Conservation (phyloP, 73 alveolate species). For the Paramecium pentaurelia region DNA sequence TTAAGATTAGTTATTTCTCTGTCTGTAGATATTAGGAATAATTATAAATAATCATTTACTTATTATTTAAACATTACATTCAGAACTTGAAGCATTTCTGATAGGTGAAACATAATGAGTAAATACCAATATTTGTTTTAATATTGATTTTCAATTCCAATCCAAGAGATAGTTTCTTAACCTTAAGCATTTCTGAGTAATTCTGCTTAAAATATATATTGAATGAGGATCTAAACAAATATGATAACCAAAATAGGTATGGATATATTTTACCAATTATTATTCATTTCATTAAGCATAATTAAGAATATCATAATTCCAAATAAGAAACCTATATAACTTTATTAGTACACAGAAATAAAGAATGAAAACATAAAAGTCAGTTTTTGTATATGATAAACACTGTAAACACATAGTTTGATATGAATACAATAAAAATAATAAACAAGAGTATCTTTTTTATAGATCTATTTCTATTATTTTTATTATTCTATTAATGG, state of each 20-base stretch:
- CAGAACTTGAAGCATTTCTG: background rate
- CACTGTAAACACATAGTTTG: background rate
- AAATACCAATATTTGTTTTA: background rate
- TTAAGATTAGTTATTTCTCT: background rate
- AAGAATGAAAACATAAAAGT: constrained; percentile 6
- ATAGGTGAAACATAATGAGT: background rate
- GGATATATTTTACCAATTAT: constrained; percentile 30
- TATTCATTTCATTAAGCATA: background rate
- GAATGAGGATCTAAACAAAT: background rate
- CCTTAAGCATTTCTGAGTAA: background rate
- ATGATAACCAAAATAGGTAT: constrained; percentile 27
- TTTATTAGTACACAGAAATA: background rate
- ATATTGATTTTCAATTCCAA: constrained; percentile 15
- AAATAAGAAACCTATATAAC: constrained; percentile 16
- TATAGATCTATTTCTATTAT: background rate
- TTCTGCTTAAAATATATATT: constrained; percentile 19
- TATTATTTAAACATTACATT: background rate
- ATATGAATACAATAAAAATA: background rate
- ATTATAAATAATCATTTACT: background rate
- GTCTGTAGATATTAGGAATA: background rate
- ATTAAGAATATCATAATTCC: background rate
- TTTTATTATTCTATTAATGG: background rate
- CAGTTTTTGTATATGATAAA: background rate
- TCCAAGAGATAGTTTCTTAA: constrained; percentile 17
- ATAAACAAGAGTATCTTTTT: background rate